phyloP scores from a whole-genome alignment of 805 yeast genomes.

The Lachancea thermotolerans region DNA sequence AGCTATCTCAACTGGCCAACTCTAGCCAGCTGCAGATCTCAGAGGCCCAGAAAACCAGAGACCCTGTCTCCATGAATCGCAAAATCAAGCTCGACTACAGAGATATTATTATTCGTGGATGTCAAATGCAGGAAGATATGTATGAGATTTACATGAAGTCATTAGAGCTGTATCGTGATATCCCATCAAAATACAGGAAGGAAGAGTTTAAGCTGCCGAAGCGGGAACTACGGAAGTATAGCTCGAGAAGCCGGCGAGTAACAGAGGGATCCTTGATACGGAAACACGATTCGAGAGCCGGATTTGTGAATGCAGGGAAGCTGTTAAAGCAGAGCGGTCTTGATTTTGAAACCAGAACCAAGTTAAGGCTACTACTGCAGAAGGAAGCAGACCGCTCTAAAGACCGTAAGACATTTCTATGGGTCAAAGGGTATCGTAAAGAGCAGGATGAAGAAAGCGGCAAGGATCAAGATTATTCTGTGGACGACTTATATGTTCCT shows the following conservation, averaged over 20 bases:
- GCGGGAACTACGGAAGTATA: slow-evolving; percentile 18
- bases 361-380: background rate
- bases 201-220: slow-evolving; percentile 22
- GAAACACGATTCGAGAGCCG: slow-evolving; percentile 8
- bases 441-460: background rate
- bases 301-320: slow-evolving; percentile 15
- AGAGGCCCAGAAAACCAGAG: background rate
- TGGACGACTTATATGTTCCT: slow-evolving; percentile 16
- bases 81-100: slow-evolving; percentile 19
- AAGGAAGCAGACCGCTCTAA: slow-evolving; percentile 11
- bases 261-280: slow-evolving; percentile 1
- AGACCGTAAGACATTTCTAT: slow-evolving; percentile 17
- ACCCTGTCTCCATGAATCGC: slow-evolving; percentile 11
- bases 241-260: slow-evolving; percentile 7
- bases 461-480: slow-evolving; percentile 6
- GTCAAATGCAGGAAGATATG: slow-evolving; percentile 29
- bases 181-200: slow-evolving; percentile 21
- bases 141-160: slow-evolving; percentile 28
- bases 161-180: slow-evolving; percentile 26
- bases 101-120: slow-evolving; percentile 26
- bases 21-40: slow-evolving; percentile 10
- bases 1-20: slow-evolving; percentile 13
- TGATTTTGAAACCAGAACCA: background rate
- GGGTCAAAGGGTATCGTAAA: slow-evolving; percentile 12
- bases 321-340: slow-evolving; percentile 16